Evolutionary conservation across 2,329 filamentous ascomycete genomes (phyloP).

Genomic region (Xylaria sp.): DNA sequence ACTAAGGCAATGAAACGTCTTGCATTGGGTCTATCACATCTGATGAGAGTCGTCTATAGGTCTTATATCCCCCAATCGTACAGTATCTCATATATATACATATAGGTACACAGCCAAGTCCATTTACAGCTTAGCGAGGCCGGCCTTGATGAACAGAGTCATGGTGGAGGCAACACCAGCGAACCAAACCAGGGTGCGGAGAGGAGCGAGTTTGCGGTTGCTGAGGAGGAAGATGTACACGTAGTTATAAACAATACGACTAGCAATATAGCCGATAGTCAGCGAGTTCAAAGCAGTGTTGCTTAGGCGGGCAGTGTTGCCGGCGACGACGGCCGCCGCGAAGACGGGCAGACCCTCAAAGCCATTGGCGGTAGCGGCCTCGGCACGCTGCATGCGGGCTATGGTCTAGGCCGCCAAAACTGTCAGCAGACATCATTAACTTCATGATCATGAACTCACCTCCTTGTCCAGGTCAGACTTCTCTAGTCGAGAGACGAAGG

Average conservation of each 20-base stretch:
- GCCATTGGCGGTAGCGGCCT: conserved; percentile 44
- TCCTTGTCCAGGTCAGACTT: conserved; percentile 45
- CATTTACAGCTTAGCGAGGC: conserved; percentile 34
- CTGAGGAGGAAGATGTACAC: conserved; percentile 46
- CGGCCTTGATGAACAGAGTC: conserved; percentile 45
- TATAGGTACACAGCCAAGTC: not conserved
- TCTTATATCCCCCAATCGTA: conserved; percentile 3
- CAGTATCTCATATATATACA: conserved; percentile 3
- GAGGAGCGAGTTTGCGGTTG: conserved; percentile 37
- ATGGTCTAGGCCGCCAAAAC: conserved; percentile 33
- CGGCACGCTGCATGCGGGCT: conserved; percentile 43
- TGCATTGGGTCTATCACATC: conserved; percentile 1
- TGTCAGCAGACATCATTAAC: not conserved
- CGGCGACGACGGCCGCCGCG: conserved; percentile 46
- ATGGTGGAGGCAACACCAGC: conserved; percentile 33
- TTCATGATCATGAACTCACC: conserved; percentile 34
- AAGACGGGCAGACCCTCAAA: conserved; percentile 48
- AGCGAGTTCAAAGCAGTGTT: conserved; percentile 39
- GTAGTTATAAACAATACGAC: conserved; percentile 44
- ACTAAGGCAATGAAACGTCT: not conserved
- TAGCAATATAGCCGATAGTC: conserved; percentile 41
- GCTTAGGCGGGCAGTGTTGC: conserved; percentile 42
- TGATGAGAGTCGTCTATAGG: not conserved
- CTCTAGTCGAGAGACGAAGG: conserved; percentile 40
- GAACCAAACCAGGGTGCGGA: conserved; percentile 44